phyloP scores from a whole-genome alignment of 495 filamentous ascomycete genomes.

The Aspergillus homomorphus region DNA sequence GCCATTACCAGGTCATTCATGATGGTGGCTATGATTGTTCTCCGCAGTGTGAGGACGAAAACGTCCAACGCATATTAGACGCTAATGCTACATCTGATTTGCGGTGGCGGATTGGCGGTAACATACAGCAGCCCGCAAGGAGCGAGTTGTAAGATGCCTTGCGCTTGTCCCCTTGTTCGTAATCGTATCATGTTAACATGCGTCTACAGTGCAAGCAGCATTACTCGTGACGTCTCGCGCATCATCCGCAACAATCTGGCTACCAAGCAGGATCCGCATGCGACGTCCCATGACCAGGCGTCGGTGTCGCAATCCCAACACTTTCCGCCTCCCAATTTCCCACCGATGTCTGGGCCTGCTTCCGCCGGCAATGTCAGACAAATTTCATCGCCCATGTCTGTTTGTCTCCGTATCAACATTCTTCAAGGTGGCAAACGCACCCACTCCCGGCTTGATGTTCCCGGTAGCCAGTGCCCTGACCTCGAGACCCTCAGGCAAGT shows the following conservation, averaged over 20 bases:
- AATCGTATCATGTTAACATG: slow-evolving; percentile 12
- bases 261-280: slow-evolving; percentile 21
- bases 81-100: slow-evolving; percentile 28
- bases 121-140: slow-evolving; percentile 22
- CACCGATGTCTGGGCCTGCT: slow-evolving; percentile 11
- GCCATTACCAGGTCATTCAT: slow-evolving; percentile 42
- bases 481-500: slow-evolving; percentile 30
- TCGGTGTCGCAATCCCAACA: slow-evolving; percentile 20
- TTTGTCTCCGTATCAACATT: slow-evolving; percentile 41
- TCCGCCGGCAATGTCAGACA: slow-evolving; percentile 7
- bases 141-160: slow-evolving; percentile 41
- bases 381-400: slow-evolving; percentile 17
- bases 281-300: slow-evolving; percentile 13
- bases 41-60: slow-evolving; percentile 31
- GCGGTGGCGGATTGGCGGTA: slow-evolving; percentile 41
- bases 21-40: slow-evolving; percentile 33
- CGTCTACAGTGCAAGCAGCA: slow-evolving; percentile 38
- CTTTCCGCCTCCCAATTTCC: slow-evolving; percentile 18
- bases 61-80: slow-evolving; percentile 37
- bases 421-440: slow-evolving; percentile 42
- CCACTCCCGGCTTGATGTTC: slow-evolving; percentile 37
- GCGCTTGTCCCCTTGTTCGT: background rate
- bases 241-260: slow-evolving; percentile 41
- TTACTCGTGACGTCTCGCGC: slow-evolving; percentile 43
- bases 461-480: slow-evolving; percentile 35